These are phyloP conservation scores for Tuber aestivum DNA, from an alignment of 495 filamentous ascomycete species.

Conservation along the genomic window DNA sequence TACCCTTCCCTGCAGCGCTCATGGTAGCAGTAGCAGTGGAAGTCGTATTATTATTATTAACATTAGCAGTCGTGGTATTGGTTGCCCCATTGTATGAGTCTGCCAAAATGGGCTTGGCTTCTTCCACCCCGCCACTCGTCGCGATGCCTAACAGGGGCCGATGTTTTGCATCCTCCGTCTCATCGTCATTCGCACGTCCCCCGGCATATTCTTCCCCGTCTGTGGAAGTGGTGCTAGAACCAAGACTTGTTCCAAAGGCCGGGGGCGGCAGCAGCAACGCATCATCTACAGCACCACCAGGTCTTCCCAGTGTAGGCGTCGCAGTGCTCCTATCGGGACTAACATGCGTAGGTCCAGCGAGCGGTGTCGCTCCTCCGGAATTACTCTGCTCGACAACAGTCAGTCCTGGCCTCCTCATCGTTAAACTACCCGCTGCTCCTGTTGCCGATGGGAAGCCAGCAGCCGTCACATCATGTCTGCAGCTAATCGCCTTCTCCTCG, in stretches of 20 bases:
- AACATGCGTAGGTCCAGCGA: background rate
- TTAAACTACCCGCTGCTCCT: background rate
- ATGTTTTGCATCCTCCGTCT: background rate
- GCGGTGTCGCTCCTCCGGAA: constrained; percentile 23
- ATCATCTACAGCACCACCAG: constrained; percentile 10
- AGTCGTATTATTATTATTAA: background rate
- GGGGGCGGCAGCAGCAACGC: constrained; percentile 27
- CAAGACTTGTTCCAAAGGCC: constrained; percentile 33
- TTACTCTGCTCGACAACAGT: constrained; percentile 18
- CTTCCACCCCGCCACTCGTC: background rate
- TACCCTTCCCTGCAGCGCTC: background rate
- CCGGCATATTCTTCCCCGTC: constrained; percentile 30
- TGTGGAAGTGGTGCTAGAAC: constrained; percentile 35
- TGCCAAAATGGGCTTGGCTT: background rate
- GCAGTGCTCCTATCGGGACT: constrained; percentile 5
- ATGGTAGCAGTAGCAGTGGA: constrained; percentile 4
- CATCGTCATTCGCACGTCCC: background rate
- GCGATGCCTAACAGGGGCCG: background rate
- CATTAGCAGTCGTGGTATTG: background rate
- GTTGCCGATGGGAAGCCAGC: constrained; percentile 10
- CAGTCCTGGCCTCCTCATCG: background rate
- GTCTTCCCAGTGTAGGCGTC: constrained; percentile 18
- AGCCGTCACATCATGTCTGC: constrained; percentile 3
- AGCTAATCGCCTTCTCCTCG: constrained; percentile 31
- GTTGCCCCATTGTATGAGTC: background rate